Conservation (phyloP, 2,329 filamentous ascomycete species). For the Fusarium marasasianum region DNA sequence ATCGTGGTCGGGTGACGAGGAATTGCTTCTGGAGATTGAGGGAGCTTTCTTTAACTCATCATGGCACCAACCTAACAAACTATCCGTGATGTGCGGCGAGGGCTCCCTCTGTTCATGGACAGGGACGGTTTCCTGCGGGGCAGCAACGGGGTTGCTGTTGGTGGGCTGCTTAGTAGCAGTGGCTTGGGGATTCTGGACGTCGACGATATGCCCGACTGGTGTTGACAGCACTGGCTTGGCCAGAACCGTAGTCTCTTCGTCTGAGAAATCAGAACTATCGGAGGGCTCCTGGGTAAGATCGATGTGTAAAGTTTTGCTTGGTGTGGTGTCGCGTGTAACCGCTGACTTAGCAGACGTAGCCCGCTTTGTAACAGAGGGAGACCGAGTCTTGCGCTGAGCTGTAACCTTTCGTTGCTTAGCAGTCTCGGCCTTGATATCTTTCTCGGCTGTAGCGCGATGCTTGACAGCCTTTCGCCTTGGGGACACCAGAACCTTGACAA, state of each 20-base stretch:
- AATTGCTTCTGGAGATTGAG: not conserved
- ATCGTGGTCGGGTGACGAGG: not conserved
- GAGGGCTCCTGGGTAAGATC: conserved; percentile 20
- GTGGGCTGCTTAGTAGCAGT: too few relatives aligned
- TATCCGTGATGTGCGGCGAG: not conserved
- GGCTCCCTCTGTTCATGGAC: not conserved
- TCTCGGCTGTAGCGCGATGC: not conserved
- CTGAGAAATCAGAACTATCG: conserved; percentile 24
- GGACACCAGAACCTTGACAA: not conserved
- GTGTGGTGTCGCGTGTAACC: not conserved
- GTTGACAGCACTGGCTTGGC: not conserved
- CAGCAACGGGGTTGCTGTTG: not conserved
- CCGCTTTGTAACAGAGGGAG: not conserved
- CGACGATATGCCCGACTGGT: not conserved
- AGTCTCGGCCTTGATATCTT: conserved; percentile 5
- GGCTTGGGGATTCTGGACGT: not conserved
- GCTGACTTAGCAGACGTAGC: not conserved
- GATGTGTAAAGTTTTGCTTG: not conserved
- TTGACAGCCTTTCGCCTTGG: not conserved
- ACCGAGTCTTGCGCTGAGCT: not conserved
- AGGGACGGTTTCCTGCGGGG: not conserved
- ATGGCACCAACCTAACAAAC: not conserved
- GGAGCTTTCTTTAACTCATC: not conserved
- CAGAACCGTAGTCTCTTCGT: not conserved
- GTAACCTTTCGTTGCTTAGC: not conserved